Conservation (phyloP, 2,329 filamentous ascomycete genomes). For the Phyllosticta capitalensis region DNA sequence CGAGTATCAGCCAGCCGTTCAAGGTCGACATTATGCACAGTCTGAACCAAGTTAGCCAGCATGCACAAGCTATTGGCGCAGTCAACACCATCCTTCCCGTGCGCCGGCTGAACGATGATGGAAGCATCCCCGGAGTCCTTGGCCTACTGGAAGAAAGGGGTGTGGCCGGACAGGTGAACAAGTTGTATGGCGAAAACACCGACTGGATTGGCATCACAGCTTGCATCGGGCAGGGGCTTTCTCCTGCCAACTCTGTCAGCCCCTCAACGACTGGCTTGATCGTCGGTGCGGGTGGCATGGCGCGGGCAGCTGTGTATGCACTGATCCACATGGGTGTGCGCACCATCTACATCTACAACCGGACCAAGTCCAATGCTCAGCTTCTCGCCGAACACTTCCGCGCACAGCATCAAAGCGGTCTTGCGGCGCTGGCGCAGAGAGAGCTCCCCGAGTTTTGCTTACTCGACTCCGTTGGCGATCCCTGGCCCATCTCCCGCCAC, state of each 20-base stretch:
- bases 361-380: conserved; percentile 57
- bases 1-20: conserved; percentile 63
- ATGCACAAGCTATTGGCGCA: conserved; percentile 65
- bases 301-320: conserved; percentile 65
- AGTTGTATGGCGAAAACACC: conserved; percentile 69
- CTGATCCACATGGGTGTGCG: conserved; percentile 69
- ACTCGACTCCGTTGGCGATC: conserved; percentile 46
- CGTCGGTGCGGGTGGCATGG: conserved; percentile 62
- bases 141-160: conserved; percentile 50
- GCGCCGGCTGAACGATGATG: conserved; percentile 48
- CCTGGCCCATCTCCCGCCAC: conserved; percentile 55
- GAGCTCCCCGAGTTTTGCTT: conserved; percentile 40
- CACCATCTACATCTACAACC: conserved; percentile 66
- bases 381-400: conserved; percentile 62
- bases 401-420: conserved; percentile 28
- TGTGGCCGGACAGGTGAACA: conserved; percentile 55
- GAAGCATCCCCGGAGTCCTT: conserved; percentile 45
- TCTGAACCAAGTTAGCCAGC: conserved; percentile 57
- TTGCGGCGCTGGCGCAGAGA: conserved; percentile 14
- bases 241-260: conserved; percentile 55
- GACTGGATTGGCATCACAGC: conserved; percentile 73
- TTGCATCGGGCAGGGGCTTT: conserved; percentile 62
- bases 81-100: conserved; percentile 69
- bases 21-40: conserved; percentile 61
- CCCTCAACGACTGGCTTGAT: conserved; percentile 44